Base-by-base conservation (phyloP, 2,329 filamentous ascomycete genomes). In the Chaetomium strumarium region DNA sequence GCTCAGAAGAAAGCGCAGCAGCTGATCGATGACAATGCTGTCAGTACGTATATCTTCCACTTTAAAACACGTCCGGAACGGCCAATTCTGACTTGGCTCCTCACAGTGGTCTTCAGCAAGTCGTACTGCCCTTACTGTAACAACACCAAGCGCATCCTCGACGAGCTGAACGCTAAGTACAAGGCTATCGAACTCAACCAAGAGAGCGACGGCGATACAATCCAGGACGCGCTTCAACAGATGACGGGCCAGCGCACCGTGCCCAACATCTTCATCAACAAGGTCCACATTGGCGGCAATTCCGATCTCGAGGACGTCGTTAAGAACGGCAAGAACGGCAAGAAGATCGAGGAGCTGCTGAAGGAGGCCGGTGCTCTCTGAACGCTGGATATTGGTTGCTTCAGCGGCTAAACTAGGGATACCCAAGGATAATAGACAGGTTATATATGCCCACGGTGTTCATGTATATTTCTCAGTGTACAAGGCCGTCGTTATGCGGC, bases 241-340 rank as follows among this genome's bases (percentile, higher is more conserved):
- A 81, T 97, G 64, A 89, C 84, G 52, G 78, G 80, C 69, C 93
- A 99, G 79, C 79, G 84, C 65, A 92, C 88, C 64, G 93, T 99
- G 6, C 93, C 93, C 64, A 97, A 97, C 77, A 87, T 96, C 75
- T 97, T 88, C 78, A 97, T 99, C 72, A 75, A 75, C 63, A 75
- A 90, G 75, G 76, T 95, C 76, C 92, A 96, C 74, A 95, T 99
- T 69, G 93, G 93, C 58, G 93, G 93, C 62, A 97, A 97, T 81
- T 95, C 90, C 20, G 92, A 93, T 63, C 71, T 95, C 59, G 85
- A 91, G 73, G 77, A 73, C 1, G 63, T 60, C 49, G 69, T 69
- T 17, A 50, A 51, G 31, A 58, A 54, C 49, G 81, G 78, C 71
- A 81, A 80, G 70, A 68, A 95, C 60, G 72, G 77, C 71, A 81